phyloP scores from a whole-genome alignment of 2,329 filamentous ascomycete genomes.

The Pochonia chlamydosporia region DNA sequence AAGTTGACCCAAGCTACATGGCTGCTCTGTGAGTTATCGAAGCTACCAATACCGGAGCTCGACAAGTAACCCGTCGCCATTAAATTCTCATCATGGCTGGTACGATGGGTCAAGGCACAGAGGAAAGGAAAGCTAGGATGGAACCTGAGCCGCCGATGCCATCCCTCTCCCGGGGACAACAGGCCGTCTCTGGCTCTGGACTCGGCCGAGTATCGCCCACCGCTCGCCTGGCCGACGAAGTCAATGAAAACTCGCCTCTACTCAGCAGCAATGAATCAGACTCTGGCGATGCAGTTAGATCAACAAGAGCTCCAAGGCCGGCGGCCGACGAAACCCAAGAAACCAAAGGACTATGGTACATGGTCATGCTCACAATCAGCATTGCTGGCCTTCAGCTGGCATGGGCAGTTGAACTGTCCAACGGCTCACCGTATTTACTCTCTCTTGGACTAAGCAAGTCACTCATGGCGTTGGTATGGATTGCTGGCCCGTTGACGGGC shows the following conservation, averaged over 20 bases:
- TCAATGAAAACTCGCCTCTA: conserved; percentile 26
- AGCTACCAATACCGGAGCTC: background rate
- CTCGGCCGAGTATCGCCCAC: background rate
- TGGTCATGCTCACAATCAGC: conserved; percentile 78
- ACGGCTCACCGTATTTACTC: conserved; percentile 79
- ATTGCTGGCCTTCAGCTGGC: conserved; percentile 89
- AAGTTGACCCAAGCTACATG: background rate
- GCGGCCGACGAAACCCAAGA: conserved; percentile 41
- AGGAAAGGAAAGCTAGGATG: background rate
- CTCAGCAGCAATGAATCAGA: conserved; percentile 12
- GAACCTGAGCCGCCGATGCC: background rate
- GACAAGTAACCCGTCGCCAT: background rate
- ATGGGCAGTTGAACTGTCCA: conserved; percentile 92
- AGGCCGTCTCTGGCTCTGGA: background rate
- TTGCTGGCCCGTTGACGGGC: conserved; percentile 73
- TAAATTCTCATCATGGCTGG: background rate
- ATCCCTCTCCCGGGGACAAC: background rate
- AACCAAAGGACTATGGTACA: conserved; percentile 78
- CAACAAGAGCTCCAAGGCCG: background rate
- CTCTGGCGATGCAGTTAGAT: background rate
- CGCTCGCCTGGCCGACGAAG: background rate
- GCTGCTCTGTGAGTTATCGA: background rate
- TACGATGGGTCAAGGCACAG: too few species aligned
- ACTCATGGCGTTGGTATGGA: conserved; percentile 78
- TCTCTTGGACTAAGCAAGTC: conserved; percentile 80